These are phyloP conservation scores for Pseudovirgaria hyperparasitica DNA, from an alignment of 2,329 filamentous ascomycete genomes.

Conservation along the genomic window DNA sequence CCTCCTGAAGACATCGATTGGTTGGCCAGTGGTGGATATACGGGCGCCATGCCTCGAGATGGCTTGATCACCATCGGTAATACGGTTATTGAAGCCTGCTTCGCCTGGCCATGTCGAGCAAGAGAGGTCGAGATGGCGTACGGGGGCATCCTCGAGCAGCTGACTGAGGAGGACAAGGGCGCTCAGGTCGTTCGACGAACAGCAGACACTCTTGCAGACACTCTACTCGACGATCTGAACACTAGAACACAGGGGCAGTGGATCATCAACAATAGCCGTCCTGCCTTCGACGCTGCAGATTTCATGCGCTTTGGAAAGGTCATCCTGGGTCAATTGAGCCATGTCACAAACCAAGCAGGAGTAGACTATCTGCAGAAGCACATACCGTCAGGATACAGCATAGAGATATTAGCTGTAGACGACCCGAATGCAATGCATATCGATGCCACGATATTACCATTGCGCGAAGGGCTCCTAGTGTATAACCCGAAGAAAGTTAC, in stretches of 20 bases:
- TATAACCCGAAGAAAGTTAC: conserved; percentile 14
- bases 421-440: conserved; percentile 21
- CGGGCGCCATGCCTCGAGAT: conserved; percentile 22
- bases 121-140: conserved; percentile 12
- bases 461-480: conserved; percentile 14
- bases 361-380: conserved; percentile 15
- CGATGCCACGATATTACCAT: conserved; percentile 18
- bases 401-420: conserved; percentile 14
- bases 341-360: conserved; percentile 22
- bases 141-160: conserved; percentile 4
- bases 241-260: too few relatives aligned
- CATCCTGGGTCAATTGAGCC: conserved; percentile 18
- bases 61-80: conserved; percentile 20
- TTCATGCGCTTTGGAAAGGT: conserved; percentile 22
- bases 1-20: too few relatives aligned
- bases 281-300: conserved; percentile 23
- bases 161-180: too few relatives aligned
- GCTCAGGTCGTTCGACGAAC: too few relatives aligned
- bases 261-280: conserved; percentile 21
- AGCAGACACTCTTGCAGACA: too few relatives aligned
- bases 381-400: conserved; percentile 14
- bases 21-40: conserved; percentile 20
- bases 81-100: conserved; percentile 19
- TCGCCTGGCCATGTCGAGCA: conserved; percentile 16
- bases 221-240: too few relatives aligned